Evolutionary conservation across 805 yeast genomes (phyloP).

Genomic region (Candida sphagnicola): DNA sequence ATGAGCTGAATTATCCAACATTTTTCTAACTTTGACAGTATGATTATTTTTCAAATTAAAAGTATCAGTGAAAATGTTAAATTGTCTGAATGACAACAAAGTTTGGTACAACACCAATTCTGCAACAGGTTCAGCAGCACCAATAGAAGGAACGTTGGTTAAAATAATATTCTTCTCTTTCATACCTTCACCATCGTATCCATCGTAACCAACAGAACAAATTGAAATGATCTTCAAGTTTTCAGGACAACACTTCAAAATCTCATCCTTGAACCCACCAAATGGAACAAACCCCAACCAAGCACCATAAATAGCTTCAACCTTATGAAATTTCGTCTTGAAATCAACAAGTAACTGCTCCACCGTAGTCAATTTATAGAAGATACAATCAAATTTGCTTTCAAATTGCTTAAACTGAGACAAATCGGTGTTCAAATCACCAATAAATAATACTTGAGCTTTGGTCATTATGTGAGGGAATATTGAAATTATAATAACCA

Average conservation of each 20-base stretch:
- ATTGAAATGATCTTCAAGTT: conserved; percentile 45
- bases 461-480: no score
- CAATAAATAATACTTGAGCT: conserved; percentile 44
- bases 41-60: conserved; percentile 34
- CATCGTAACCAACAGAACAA: conserved; percentile 58
- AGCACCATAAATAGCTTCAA: conserved; percentile 55
- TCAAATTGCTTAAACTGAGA: conserved; percentile 44
- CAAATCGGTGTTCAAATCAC: conserved; percentile 44
- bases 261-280: conserved; percentile 46
- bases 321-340: conserved; percentile 34
- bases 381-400: conserved; percentile 31
- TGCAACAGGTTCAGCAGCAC: conserved; percentile 66
- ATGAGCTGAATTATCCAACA: conserved; percentile 25
- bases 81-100: conserved; percentile 57
- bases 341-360: conserved; percentile 41
- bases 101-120: conserved; percentile 63
- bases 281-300: conserved; percentile 51
- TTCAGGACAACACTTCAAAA: conserved; percentile 43
- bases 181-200: conserved; percentile 42
- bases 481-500: no score
- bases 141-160: conserved; percentile 56
- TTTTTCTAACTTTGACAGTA: conserved; percentile 44
- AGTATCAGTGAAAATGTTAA: conserved; percentile 41
- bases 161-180: conserved; percentile 43
- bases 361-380: conserved; percentile 38